phyloP scores from a whole-genome alignment of 2,329 filamentous ascomycete species.

The Grosmannia clavigera region DNA sequence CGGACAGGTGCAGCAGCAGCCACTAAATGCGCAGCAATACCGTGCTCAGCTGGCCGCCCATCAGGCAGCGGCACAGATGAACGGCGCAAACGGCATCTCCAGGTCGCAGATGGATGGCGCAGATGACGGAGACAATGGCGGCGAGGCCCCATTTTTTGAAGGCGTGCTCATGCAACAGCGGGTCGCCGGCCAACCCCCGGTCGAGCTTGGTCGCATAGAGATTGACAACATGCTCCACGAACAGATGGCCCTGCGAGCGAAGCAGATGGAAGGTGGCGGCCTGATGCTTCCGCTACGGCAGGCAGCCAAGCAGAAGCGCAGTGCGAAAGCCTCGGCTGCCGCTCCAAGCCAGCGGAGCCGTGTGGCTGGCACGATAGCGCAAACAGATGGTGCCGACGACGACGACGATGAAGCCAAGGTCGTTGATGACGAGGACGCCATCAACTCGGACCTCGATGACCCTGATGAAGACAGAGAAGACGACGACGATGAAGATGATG shows the following conservation, averaged over 20 bases:
- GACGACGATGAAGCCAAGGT: slow-evolving; percentile 48
- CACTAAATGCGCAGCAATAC: slow-evolving; percentile 20
- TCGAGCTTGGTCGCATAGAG: slow-evolving; percentile 45
- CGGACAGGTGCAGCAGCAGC: slow-evolving; percentile 7
- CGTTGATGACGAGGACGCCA: slow-evolving; percentile 77
- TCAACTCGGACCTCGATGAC: slow-evolving; percentile 96
- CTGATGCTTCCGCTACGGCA: slow-evolving; percentile 61
- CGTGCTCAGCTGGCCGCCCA: slow-evolving; percentile 22
- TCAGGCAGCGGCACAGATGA: slow-evolving; percentile 24
- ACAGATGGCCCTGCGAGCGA: slow-evolving; percentile 52
- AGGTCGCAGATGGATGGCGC: slow-evolving; percentile 65
- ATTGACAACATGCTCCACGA: slow-evolving; percentile 59
- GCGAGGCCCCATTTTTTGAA: slow-evolving; percentile 42
- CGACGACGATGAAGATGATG: slow-evolving; percentile 78
- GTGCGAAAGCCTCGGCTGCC: slow-evolving; percentile 12
- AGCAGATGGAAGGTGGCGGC: slow-evolving; percentile 60
- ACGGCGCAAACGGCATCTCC: slow-evolving; percentile 27
- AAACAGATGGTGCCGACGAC: slow-evolving; percentile 50
- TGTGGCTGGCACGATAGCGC: slow-evolving; percentile 10
- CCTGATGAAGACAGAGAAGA: slow-evolving; percentile 76
- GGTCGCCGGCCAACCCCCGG: slow-evolving; percentile 37
- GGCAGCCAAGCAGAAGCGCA: slow-evolving; percentile 25
- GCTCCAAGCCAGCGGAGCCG: slow-evolving; percentile 1
- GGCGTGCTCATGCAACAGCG: slow-evolving; percentile 47
- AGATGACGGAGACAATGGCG: slow-evolving; percentile 53